Base-by-base conservation (phyloP, 2,329 filamentous ascomycete genomes). In the Alternaria ventricosa region DNA sequence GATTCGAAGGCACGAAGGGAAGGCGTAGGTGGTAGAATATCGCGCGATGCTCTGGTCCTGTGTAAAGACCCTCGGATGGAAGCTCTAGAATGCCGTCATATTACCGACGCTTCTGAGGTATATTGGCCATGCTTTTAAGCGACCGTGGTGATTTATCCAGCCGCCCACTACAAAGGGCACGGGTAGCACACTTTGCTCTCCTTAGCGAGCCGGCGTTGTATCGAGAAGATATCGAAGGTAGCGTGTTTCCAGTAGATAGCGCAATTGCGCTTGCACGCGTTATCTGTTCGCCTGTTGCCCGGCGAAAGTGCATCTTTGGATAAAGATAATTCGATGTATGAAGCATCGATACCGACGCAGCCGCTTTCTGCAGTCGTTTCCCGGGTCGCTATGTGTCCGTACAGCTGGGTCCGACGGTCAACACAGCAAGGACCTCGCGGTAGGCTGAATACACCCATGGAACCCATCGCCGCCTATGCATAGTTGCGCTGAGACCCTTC, bases 381-480 rank as follows among this genome's bases (percentile, higher is more conserved):
- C 64, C 66, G 66, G 71, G 68, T 72, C 67, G 64, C 63, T 58
- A 58, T 61, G 63, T 12, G 65, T 66, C 70, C 73, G 66, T 27
- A 61, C 59, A 61, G 64, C 66, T 74, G 73, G 72, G 57, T 65
- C 54, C 60, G 65, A 67, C 61, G 59, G 58, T 61, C 57, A 57
- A 65, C 65, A 60, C 51, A 56, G 61, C 60, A 66, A 70, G 69
- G 64, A 72, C 65, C 53, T 56, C 25, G 61, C 49, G 62, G 69
- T 68, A 72, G 69, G 71, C 67, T 72, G 63, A 75, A 72, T 69
- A 60, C 54, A 59, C 28, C 57, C 67, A 71, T 72, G 71, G 73
- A 53, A 67, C 62, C 68, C 65, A 74, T 67, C 69, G 63, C 55
- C 47, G 69, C 61, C 68, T 68, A 74, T 71, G 64, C 62, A 67